Evolutionary conservation across 1,284 basidiomycete genomes (phyloP), one percentile per base, ranked within the genome.

Genomic region (Hemileia vastatrix): DNA sequence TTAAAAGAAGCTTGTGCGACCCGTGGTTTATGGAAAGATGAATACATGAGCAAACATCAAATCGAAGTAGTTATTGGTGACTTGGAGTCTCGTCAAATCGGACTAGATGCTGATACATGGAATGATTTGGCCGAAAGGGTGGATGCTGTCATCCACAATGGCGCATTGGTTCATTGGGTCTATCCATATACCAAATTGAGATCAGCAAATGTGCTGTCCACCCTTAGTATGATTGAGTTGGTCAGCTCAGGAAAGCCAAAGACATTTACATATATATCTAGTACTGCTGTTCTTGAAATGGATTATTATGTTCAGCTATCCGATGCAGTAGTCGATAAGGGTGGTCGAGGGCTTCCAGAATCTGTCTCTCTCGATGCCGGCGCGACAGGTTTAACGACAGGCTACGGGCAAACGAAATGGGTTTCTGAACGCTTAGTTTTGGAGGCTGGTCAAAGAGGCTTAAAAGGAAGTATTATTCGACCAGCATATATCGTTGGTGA

Each of bases 391-490:
- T 80, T 98, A 59, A 88, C 87, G 74, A 89, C 88, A 0, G 95
- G 95, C 0, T 99, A 99, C 77, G 92, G 94, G 3, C 94, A 98
- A 79, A 87, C 84, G 60, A 99, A 99, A 79, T 98, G 94, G 94
- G 95, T 98, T 0, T 88, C 91, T 0, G 95, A 98, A 77, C 93
- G 91, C 76, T 78, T 99, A 11, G 79, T 97, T 47, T 87, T 93
- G 75, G 90, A 93, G 71, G 93, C 92, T 9, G 90, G 88, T 3
- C 83, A 82, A 69, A 82, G 90, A 50, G 95, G 95, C 0, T 78
- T 98, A 65, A 80, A 80, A n/a, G 91, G 91, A 1, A 85, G 87
- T 68, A 91, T 97, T 66, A 79, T 99, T 1, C 85, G 95, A 27
- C 92, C 95, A 0, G 91, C 92, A 5, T 99, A 99, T 78, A 86